These are phyloP conservation scores for Paramecium primaurelia DNA, from an alignment of 73 alveolate genomes.

Conservation along the genomic window DNA sequence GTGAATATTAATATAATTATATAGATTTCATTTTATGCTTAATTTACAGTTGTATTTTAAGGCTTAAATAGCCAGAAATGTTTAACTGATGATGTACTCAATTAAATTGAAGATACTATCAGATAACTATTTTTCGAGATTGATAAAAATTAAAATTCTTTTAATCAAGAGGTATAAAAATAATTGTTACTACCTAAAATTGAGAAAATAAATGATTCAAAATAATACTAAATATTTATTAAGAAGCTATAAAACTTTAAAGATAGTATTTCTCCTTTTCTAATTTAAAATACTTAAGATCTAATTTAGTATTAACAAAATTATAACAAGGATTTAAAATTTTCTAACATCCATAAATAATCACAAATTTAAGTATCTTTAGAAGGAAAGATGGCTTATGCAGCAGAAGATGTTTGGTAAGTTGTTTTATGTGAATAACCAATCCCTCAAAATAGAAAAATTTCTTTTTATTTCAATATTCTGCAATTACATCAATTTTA, in stretches of 20 bases:
- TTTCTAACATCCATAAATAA: background rate
- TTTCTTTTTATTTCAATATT: background rate
- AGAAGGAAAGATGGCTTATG: background rate
- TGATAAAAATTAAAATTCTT: background rate
- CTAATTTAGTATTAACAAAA: background rate
- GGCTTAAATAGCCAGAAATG: background rate
- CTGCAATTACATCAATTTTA: background rate
- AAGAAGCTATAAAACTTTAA: background rate
- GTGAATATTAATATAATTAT: background rate
- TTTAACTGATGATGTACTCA: background rate
- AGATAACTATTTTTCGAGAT: background rate
- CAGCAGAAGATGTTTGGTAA: background rate
- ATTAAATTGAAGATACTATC: background rate
- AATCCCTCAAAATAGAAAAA: background rate
- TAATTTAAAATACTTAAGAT: background rate
- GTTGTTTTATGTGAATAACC: background rate
- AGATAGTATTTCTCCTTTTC: background rate
- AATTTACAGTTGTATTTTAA: background rate
- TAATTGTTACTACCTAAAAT: background rate
- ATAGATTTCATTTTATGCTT: background rate
- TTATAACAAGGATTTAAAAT: background rate
- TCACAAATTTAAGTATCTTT: background rate
- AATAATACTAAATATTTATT: background rate
- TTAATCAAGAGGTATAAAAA: background rate
- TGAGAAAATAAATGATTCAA: background rate